Evolutionary conservation across 306 rosid genomes (phyloP).

Genomic region (Fagus crenata): DNA sequence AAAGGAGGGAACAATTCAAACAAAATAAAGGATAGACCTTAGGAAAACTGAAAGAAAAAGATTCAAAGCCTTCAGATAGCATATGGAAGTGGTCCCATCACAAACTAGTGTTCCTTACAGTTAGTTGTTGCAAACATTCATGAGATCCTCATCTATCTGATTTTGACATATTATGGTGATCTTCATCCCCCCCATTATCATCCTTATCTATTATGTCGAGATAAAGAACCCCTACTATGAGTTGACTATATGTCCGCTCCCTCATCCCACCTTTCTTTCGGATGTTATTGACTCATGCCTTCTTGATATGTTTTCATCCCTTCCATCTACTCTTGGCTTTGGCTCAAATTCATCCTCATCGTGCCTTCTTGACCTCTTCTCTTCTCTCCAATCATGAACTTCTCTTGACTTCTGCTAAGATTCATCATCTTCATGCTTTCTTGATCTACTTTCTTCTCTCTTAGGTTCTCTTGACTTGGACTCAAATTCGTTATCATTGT

Average conservation of each 20-base stretch:
- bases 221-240: conserved; percentile 16
- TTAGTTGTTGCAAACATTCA: background rate
- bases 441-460: conserved; percentile 52
- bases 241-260: conserved; percentile 8
- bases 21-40: conserved; percentile 13
- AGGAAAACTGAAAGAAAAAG: conserved; percentile 6
- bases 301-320: conserved; percentile 52
- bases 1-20: conserved; percentile 1
- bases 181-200: conserved; percentile 7
- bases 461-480: conserved; percentile 26
- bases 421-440: conserved; percentile 39
- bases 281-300: conserved; percentile 28
- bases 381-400: conserved; percentile 47
- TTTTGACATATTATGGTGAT: background rate
- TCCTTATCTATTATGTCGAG: background rate
- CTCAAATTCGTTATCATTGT: conserved; percentile 20
- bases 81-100: background rate
- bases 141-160: conserved; percentile 7
- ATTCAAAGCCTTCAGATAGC: background rate
- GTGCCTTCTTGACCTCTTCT: conserved; percentile 39
- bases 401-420: conserved; percentile 43
- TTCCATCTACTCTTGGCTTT: conserved; percentile 45
- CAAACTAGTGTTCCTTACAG: conserved; percentile 9
- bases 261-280: conserved; percentile 12
- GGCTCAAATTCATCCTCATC: conserved; percentile 42